phyloP scores from a whole-genome alignment of 768 basidiomycete species.

The Phlebiopsis flavidoalba region DNA sequence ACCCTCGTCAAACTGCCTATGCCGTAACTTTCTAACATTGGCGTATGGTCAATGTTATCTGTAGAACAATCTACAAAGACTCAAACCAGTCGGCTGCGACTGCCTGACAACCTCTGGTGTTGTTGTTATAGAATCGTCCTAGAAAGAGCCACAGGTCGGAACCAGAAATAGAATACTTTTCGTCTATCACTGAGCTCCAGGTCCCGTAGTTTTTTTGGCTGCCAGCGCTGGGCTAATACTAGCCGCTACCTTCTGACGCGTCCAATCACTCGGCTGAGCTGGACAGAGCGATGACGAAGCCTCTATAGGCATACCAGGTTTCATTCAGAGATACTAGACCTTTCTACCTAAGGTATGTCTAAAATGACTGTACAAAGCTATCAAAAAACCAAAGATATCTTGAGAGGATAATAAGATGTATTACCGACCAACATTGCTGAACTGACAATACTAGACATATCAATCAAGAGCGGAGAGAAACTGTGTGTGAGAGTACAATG shows the following conservation, averaged over 20 bases:
- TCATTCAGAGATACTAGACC: background rate
- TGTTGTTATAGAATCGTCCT: too few species aligned
- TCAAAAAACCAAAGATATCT: background rate
- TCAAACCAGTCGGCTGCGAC: too few species aligned
- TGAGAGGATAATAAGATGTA: background rate
- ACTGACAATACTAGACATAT: background rate
- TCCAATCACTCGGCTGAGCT: too few species aligned
- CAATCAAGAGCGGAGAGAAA: background rate
- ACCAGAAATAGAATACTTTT: too few species aligned
- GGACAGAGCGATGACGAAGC: background rate
- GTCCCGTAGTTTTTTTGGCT: background rate
- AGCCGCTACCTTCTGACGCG: background rate
- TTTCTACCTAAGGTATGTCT: background rate
- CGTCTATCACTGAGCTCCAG: too few species aligned
- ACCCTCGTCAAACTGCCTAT: too few species aligned
- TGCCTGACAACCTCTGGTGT: too few species aligned
- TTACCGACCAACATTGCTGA: background rate
- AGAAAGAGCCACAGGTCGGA: too few species aligned
- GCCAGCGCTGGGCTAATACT: background rate
- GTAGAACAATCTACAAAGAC: too few species aligned
- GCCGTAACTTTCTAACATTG: too few species aligned
- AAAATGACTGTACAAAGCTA: background rate
- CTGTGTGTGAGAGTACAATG: conserved; percentile 6
- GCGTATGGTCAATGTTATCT: too few species aligned
- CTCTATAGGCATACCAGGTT: background rate